Conservation (phyloP, 2,329 filamentous ascomycete genomes). For the Apiospora kogelbergensis region DNA sequence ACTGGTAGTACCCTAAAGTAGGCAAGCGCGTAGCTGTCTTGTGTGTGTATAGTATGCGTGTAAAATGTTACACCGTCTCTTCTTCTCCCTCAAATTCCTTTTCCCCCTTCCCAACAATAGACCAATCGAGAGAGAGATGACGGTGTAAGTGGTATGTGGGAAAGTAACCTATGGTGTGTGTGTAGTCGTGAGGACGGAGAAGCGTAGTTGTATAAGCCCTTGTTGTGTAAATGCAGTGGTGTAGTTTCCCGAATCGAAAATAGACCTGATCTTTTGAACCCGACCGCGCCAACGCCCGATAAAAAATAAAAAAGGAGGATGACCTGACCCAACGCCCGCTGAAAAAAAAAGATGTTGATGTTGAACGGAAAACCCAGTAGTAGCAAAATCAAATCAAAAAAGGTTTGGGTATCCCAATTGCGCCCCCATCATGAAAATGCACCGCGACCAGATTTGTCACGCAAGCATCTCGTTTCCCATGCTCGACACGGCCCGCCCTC, state of each 20-base stretch:
- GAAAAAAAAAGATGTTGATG: neutral
- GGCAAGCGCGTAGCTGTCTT: constrained; percentile 3
- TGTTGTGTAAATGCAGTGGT: neutral
- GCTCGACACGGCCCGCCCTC: neutral
- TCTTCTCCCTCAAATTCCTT: neutral
- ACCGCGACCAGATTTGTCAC: neutral
- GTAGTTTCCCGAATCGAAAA: neutral
- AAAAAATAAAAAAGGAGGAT: neutral
- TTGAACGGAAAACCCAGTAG: neutral
- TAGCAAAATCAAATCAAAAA: neutral
- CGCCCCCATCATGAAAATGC: constrained; percentile 7
- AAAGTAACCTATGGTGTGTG: neutral
- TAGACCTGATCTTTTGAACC: neutral
- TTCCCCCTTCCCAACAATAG: neutral
- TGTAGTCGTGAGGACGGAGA: neutral
- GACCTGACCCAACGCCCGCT: constrained; percentile 5
- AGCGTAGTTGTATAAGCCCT: neutral
- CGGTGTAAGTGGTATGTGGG: neutral
- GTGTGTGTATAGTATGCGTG: neutral
- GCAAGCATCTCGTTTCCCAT: constrained; percentile 7
- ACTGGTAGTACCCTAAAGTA: constrained; percentile 4
- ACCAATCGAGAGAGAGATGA: neutral
- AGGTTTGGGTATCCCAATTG: constrained; percentile 10
- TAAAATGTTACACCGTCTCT: neutral
- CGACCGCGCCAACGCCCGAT: neutral